Conservation (phyloP, 1,284 basidiomycete species). For the Peniophora sp. region DNA sequence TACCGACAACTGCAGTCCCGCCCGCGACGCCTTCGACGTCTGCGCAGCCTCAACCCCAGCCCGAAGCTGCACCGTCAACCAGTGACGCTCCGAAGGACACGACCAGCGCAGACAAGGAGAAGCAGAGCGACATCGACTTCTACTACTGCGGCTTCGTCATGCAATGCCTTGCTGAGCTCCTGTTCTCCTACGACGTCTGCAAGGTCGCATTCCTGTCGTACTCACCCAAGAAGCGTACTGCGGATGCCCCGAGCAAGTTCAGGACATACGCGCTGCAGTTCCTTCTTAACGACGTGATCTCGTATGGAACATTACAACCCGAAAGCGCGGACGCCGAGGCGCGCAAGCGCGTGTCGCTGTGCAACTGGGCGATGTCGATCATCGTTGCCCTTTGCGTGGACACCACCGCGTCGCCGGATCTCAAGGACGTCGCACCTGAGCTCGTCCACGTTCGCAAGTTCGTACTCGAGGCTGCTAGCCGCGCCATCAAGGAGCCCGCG, state of each 20-base stretch:
- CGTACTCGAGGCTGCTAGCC: constrained; percentile 83
- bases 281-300: constrained; percentile 70
- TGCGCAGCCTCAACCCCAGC: background rate
- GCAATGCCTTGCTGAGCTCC: constrained; percentile 86
- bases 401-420: constrained; percentile 53
- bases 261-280: constrained; percentile 67
- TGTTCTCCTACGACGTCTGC: constrained; percentile 91
- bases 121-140: constrained; percentile 17
- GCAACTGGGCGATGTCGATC: constrained; percentile 88
- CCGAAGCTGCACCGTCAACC: constrained; percentile 1
- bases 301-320: constrained; percentile 65
- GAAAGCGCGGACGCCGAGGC: constrained; percentile 41
- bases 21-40: constrained; percentile 1
- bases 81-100: background rate
- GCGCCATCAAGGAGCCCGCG: constrained; percentile 79
- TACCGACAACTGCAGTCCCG: constrained; percentile 8
- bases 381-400: constrained; percentile 91
- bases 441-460: constrained; percentile 84
- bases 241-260: constrained; percentile 50
- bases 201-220: constrained; percentile 84
- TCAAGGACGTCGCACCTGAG: constrained; percentile 73
- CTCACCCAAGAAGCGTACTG: constrained; percentile 58
- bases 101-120: background rate
- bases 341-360: constrained; percentile 56
- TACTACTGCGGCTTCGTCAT: constrained; percentile 84